Evolutionary conservation across 2,329 filamentous ascomycete species (phyloP).

Genomic region (Fusarium sp.): DNA sequence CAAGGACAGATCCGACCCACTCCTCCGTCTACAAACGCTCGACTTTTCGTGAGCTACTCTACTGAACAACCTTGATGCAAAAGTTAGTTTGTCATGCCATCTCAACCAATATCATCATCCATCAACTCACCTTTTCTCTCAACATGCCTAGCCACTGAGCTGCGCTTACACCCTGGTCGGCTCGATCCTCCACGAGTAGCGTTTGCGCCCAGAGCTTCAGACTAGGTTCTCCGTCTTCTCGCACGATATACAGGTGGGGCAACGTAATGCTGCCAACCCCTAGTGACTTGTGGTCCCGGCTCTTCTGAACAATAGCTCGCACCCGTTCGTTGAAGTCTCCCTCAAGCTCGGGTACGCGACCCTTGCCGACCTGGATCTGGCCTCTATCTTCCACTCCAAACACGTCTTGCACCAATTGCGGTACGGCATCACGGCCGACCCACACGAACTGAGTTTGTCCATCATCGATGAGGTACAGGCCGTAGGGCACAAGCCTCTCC

Average conservation of each 20-base stretch:
- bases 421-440: constrained; percentile 92
- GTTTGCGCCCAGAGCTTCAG: constrained; percentile 98
- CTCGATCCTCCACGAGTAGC: constrained; percentile 91
- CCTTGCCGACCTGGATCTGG: constrained; percentile 91
- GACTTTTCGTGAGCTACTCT: constrained; percentile 30
- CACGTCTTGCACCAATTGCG: constrained; percentile 87
- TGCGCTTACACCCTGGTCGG: constrained; percentile 92
- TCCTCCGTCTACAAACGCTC: constrained; percentile 32
- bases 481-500: constrained; percentile 86
- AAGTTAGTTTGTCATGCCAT: constrained; percentile 24
- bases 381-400: constrained; percentile 88
- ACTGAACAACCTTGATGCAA: constrained; percentile 49
- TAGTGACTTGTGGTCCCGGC: constrained; percentile 83
- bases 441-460: constrained; percentile 98
- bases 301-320: constrained; percentile 90
- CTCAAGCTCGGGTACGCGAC: constrained; percentile 84
- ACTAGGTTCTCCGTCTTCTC: constrained; percentile 95
- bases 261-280: constrained; percentile 94
- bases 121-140: constrained; percentile 83
- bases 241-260: constrained; percentile 91
- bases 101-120: neutral
- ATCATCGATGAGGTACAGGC: constrained; percentile 95
- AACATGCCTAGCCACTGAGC: constrained; percentile 92
- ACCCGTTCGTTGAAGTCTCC: constrained; percentile 97
- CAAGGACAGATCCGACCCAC: constrained; percentile 29